These are phyloP conservation scores for Trichophyton rubrum DNA, from an alignment of 2,329 filamentous ascomycete species.

Conservation along the genomic window DNA sequence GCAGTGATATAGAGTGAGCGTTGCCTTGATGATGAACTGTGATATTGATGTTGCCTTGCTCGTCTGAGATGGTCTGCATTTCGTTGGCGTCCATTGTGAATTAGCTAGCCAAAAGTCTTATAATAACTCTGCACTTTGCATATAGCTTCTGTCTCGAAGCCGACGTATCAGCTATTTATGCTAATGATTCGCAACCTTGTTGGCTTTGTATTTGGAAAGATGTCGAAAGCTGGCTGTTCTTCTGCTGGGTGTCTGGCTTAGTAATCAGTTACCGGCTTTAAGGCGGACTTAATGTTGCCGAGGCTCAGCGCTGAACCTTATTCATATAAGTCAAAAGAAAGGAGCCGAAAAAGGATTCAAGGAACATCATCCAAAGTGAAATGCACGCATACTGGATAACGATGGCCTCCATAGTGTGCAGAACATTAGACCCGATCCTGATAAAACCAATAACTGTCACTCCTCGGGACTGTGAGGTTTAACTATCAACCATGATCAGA, in stretches of 20 bases:
- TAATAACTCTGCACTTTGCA: not conserved
- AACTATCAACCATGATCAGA: not conserved
- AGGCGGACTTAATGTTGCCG: not conserved
- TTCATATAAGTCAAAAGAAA: not conserved
- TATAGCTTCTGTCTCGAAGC: not conserved
- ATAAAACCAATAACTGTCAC: too few species aligned
- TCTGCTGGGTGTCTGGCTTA: not conserved
- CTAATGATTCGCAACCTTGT: not conserved
- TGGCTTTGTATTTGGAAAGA: not conserved
- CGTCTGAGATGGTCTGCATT: not conserved
- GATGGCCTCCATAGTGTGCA: too few species aligned
- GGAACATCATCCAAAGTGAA: too few species aligned
- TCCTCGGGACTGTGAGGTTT: too few species aligned
- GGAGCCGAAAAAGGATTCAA: too few species aligned
- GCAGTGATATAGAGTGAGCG: constrained; percentile 37
- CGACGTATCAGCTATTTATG: not conserved
- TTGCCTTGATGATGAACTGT: constrained; percentile 45
- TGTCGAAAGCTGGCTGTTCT: not conserved
- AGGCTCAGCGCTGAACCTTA: not conserved
- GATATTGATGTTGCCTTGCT: constrained; percentile 19
- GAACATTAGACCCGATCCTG: too few species aligned
- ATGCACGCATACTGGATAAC: too few species aligned
- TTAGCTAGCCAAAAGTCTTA: not conserved
- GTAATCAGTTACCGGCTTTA: not conserved
- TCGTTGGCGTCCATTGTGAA: not conserved